A percentile compares a stretch with the other conserved stretches of the same genome.
phyloP scores from a whole-genome alignment of 257 asterid genomes.

The Lycium barbarum region DNA sequence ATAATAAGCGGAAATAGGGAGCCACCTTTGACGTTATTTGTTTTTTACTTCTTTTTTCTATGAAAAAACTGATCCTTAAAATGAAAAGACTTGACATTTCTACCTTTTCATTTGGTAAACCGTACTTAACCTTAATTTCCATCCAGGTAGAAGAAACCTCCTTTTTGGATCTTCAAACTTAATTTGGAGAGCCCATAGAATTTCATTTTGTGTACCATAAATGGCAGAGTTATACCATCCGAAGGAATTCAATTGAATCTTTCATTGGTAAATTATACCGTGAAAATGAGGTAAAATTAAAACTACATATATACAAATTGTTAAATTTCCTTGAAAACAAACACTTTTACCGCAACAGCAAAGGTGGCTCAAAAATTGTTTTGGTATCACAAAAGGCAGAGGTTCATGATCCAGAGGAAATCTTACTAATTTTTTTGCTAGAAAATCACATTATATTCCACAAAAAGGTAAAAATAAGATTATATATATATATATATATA shows the following conservation, averaged over 20 bases:
- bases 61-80: background rate
- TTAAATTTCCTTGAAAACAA: background rate
- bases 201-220: background rate
- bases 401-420: background rate
- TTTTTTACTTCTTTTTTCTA: background rate
- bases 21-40: background rate
- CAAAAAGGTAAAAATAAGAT: background rate
- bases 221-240: background rate
- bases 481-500: too few species aligned
- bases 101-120: background rate
- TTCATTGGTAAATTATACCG: background rate
- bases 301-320: background rate
- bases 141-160: background rate
- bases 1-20: background rate
- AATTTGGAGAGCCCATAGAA: background rate
- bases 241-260: background rate
- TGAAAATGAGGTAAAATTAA: background rate
- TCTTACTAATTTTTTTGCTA: background rate
- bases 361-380: background rate
- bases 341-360: background rate
- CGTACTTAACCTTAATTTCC: background rate
- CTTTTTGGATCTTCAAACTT: constrained; percentile 11
- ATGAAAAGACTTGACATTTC: background rate
- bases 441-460: background rate
- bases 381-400: background rate